Evolutionary conservation across 805 yeast species (phyloP), one percentile per base, ranked within the genome.

Genomic region (Ogataea saltuana): DNA sequence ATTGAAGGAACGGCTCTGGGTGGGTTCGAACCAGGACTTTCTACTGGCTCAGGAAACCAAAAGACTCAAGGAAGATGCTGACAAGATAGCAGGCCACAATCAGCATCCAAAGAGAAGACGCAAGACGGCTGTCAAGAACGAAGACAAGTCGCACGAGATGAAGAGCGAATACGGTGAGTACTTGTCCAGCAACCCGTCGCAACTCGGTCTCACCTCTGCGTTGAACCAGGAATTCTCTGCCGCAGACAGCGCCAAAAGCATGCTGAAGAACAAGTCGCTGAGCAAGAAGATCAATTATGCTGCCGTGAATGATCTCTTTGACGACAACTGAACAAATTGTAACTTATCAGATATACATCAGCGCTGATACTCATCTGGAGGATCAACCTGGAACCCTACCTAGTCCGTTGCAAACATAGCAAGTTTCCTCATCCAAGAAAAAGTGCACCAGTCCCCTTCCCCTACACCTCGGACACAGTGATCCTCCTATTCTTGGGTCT

Each of bases 271-370:
- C 64, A 83, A 87, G 57, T 72, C 85, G 6, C 81, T 84, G 51
- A 87, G 97, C 20, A 85, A 83, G 67, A 93, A 93, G 71, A 85
- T 93, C 63, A 93, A 93, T 64, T 93, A 93, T 63, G 81, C 76
- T 36, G 89, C 91, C 4, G 77, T 91, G 41, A 83, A 81, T 49
- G 78, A 74, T 46, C 61, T 76, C 50, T 74, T 67, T 34, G 62
- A 60, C 29, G 65, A 61, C 46, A 49, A 41, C 23, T 48, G 45
- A 38, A 31, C n/a, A n/a, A n/a, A n/a, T n/a, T n/a, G n/a, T n/a
- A n/a, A n/a, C n/a, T n/a, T n/a, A n/a, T n/a, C n/a, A n/a, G n/a
- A n/a, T n/a, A n/a, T n/a, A n/a, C n/a, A n/a, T n/a, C n/a, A n/a
- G n/a, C n/a, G n/a, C n/a, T n/a, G n/a, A n/a, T n/a, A n/a, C n/a